Evolutionary conservation across 1,284 basidiomycete species (phyloP), one percentile per base, ranked within the genome.

Genomic region (Rhodotorula sp.): DNA sequence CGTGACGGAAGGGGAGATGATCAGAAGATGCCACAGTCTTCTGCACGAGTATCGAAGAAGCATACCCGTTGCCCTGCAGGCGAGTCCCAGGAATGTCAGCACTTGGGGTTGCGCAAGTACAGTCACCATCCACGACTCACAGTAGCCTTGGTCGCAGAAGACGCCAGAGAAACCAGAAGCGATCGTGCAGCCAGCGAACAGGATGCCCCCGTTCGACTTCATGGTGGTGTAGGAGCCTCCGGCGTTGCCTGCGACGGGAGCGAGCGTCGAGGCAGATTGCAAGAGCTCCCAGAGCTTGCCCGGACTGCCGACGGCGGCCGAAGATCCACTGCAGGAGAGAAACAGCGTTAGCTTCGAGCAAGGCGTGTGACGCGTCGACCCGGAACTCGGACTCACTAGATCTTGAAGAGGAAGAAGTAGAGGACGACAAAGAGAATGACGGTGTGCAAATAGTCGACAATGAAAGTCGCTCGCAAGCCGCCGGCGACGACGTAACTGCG

Each of bases 401-500:
- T 91, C 10, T 83, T 85, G 79, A 89, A 86, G 38, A 84, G 79
- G 78, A 88, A 90, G 66, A 84, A 58, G 64, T 91, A 84, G 80
- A 92, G 90, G 80, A 94, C 91, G 60, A 86, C 86, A 78, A 92
- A 92, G 38, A 94, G 85, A 26, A 92, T 88, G 0, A 88, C 26
- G 14, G 73, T 74, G 66, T 74, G 73, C 67, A 88, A 85, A 63
- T 88, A 83, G 84, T 83, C 79, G 80, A 80, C 68, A 16, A 87
- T 79, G 73, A 87, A 86, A 1, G 86, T 86, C 15, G 84, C 84
- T 3, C 85, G 47, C 21, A 66, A 28, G n/a, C 57, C 57, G 21
- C 57, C 61, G 5, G 67, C 38, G 19, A 48, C 52, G 3, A 69
- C 56, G 19, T 50, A 50, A 12, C 19, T 23, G 57, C 49, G 2